A percentile compares a stretch with the other conserved stretches of the same genome.
These are phyloP conservation scores for Halophytophthora polymorphica DNA, from an alignment of 352 stramenopile genomes.

Conservation along the genomic window DNA sequence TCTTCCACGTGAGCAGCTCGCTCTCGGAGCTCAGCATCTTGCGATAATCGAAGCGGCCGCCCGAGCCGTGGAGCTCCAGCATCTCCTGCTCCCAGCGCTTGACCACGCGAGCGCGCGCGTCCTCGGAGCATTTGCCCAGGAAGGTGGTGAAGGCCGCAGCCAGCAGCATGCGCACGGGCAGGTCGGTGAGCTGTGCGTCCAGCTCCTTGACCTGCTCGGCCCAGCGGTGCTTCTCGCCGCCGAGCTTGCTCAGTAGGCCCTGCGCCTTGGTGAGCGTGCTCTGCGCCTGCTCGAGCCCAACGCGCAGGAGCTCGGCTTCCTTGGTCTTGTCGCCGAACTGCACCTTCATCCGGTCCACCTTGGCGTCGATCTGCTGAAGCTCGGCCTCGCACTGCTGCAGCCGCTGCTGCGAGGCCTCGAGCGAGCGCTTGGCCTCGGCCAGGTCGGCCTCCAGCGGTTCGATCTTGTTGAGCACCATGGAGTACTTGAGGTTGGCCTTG, in stretches of 20 bases:
- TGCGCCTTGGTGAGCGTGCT: constrained; percentile 91
- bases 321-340: constrained; percentile 92
- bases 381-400: constrained; percentile 90
- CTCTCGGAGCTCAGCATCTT: constrained; percentile 90
- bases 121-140: constrained; percentile 90
- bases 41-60: constrained; percentile 74
- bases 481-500: constrained; percentile 95
- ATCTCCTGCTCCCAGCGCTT: constrained; percentile 81
- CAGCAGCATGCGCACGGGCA: constrained; percentile 90
- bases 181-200: constrained; percentile 60
- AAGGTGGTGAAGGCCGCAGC: constrained; percentile 93
- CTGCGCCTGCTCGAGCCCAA: constrained; percentile 87
- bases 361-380: constrained; percentile 89
- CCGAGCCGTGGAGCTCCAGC: constrained; percentile 28
- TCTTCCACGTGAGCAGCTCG: constrained; percentile 93
- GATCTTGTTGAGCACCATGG: constrained; percentile 95
- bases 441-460: constrained; percentile 91
- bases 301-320: constrained; percentile 89
- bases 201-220: constrained; percentile 88
- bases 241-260: constrained; percentile 85
- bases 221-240: constrained; percentile 91
- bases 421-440: constrained; percentile 80
- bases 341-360: constrained; percentile 87
- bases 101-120: constrained; percentile 72
- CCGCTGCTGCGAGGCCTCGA: constrained; percentile 86